phyloP scores from a whole-genome alignment of 1,284 basidiomycete species.

The Pyrrhoderma noxium region DNA sequence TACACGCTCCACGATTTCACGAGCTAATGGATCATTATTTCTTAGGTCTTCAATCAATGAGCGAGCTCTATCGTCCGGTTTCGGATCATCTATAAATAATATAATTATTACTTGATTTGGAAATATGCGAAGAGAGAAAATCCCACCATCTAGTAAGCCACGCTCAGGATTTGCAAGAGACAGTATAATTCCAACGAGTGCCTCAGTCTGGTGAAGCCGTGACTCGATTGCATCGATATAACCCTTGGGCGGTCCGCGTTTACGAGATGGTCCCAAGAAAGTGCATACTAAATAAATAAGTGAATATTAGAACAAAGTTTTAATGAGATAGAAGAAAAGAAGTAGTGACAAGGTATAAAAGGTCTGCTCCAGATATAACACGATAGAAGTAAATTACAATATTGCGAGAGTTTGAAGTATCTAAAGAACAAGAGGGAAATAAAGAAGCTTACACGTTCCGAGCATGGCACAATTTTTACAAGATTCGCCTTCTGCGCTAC shows the following conservation, averaged over 20 bases:
- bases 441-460: slow-evolving; percentile 18
- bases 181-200: slow-evolving; percentile 71
- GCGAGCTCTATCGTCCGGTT: slow-evolving; percentile 50
- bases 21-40: slow-evolving; percentile 60
- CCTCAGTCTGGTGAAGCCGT: slow-evolving; percentile 80
- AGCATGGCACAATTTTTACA: slow-evolving; percentile 27
- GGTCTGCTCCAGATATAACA: too few species aligned
- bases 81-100: slow-evolving; percentile 4
- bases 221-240: slow-evolving; percentile 90
- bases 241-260: slow-evolving; percentile 79
- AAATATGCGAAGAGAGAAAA: not conserved
- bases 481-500: slow-evolving; percentile 23
- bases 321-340: not conserved
- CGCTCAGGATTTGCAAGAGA: slow-evolving; percentile 25
- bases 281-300: slow-evolving; percentile 51
- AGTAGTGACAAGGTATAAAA: not conserved
- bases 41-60: slow-evolving; percentile 50
- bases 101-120: not conserved
- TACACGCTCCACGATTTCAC: slow-evolving; percentile 68
- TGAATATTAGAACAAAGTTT: not conserved
- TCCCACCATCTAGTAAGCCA: slow-evolving; percentile 5
- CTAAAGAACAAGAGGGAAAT: not conserved
- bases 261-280: slow-evolving; percentile 74
- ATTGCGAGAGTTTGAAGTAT: not conserved
- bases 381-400: too few species aligned